Base-by-base conservation (phyloP, 2,329 filamentous ascomycete species). In the Fusarium keratoplasticum region DNA sequence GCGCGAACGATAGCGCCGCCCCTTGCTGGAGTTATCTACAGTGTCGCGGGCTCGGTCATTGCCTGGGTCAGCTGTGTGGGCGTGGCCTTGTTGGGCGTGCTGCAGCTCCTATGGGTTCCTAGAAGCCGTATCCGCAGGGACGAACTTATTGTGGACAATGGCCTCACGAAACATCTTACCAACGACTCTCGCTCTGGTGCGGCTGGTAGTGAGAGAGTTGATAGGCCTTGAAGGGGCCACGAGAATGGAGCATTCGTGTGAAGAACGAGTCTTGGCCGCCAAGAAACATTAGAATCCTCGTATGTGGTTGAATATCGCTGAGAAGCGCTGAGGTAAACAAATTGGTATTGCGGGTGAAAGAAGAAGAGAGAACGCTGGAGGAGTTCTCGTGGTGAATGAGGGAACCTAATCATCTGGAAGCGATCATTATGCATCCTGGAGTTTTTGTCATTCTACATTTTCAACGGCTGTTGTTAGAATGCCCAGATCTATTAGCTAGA, bases 1-100 rank as follows among this genome's bases (percentile, higher is more conserved):
- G 91, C 91, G 67, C 87, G 92, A n/a, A 94, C 91, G 0, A 79
- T 94, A 42, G 91, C 92, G 2, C 92, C 92, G 25, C 92, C 92
- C 0, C 82, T 94, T 31, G 90, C 91, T 3, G 92, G 92, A 3
- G 86, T 91, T 35, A 84, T 94, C 6, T 94, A 94, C 76, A 89
- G 90, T 18, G 78, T 89, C 4, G 91, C 91, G 6, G 88, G 84
- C 8, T 85, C 83, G 6, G 83, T 82, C 0, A 80, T 82, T 2
- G 84, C 84, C 5, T 86, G 84, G 83, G 81, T 82, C 42, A 85
- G 83, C 69, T 84, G 82, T 52, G 70, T 74, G 10, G 66, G 72
- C 8, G 76, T 79, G 16, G 78, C 78, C 29, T 7, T 79, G 18
- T 42, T 77, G 8, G 75, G 75, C 5, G 75, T 65, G 1, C n/a